These are phyloP conservation scores for Epichloe sp. DNA, from an alignment of 2,329 filamentous ascomycete species.

Conservation along the genomic window DNA sequence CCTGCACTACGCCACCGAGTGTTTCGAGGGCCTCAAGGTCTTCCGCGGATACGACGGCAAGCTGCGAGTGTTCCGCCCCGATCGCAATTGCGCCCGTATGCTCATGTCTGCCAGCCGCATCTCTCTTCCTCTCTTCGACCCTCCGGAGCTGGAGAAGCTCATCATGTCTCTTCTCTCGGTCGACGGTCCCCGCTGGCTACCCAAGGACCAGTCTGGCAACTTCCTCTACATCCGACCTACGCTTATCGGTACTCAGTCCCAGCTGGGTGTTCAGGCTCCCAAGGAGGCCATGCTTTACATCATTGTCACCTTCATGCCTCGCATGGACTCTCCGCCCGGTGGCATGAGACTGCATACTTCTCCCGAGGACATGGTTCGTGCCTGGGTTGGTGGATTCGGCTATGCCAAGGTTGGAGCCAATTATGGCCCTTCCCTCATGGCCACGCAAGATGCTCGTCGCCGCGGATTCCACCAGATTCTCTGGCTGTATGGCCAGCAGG, in stretches of 20 bases:
- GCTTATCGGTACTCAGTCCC: conserved; percentile 69
- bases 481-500: conserved; percentile 76
- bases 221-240: conserved; percentile 82
- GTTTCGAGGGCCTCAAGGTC: conserved; percentile 74
- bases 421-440: conserved; percentile 73
- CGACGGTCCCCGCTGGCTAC: conserved; percentile 70
- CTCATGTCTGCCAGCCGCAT: conserved; percentile 49
- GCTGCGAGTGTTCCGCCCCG: conserved; percentile 65
- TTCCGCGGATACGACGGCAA: conserved; percentile 68
- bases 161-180: conserved; percentile 57
- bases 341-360: conserved; percentile 67
- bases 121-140: conserved; percentile 61
- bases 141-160: conserved; percentile 59
- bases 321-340: conserved; percentile 35
- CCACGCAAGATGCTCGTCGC: conserved; percentile 59
- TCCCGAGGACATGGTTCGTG: conserved; percentile 70
- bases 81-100: conserved; percentile 57
- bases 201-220: conserved; percentile 49
- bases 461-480: conserved; percentile 78
- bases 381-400: conserved; percentile 88
- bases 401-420: conserved; percentile 89
- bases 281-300: conserved; percentile 81
- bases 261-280: conserved; percentile 70
- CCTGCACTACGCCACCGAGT: conserved; percentile 83
- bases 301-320: conserved; percentile 52